phyloP scores from a whole-genome alignment of 2,329 filamentous ascomycete species.

The Penicillium paneum region DNA sequence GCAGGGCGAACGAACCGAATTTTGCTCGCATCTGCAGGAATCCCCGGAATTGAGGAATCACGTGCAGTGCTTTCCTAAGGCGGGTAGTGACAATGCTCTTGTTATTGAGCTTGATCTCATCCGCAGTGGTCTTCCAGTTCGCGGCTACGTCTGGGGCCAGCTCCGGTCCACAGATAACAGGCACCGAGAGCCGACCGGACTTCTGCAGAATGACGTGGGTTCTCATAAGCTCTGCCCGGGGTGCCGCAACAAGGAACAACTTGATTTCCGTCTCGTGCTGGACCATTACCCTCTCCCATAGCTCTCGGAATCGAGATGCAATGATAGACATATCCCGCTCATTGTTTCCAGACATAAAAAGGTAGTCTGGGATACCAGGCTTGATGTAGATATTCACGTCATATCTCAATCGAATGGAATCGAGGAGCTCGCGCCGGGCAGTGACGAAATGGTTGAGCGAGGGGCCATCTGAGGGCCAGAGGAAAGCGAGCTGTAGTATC shows the following conservation, averaged over 20 bases:
- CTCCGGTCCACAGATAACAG: conserved; percentile 21
- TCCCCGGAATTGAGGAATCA: conserved; percentile 24
- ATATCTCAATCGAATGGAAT: conserved; percentile 42
- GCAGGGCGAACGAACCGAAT: conserved; percentile 42
- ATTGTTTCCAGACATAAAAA: conserved; percentile 31
- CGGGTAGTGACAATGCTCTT: background rate
- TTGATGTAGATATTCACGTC: conserved; percentile 44
- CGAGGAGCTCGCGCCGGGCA: conserved; percentile 43
- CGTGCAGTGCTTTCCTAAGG: conserved; percentile 23
- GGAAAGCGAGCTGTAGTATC: conserved; percentile 8
- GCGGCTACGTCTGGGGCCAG: background rate
- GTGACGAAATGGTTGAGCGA: conserved; percentile 43
- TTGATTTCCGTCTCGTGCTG: conserved; percentile 31
- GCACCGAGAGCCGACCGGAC: conserved; percentile 14
- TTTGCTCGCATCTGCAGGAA: conserved; percentile 43
- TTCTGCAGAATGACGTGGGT: conserved; percentile 27
- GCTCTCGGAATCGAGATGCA: conserved; percentile 24
- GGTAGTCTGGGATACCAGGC: conserved; percentile 22
- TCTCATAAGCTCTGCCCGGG: conserved; percentile 19
- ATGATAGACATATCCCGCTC: conserved; percentile 40
- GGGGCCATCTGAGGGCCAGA: conserved; percentile 46
- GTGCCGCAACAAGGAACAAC: conserved; percentile 34
- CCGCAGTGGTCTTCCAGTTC: background rate
- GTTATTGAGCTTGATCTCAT: background rate
- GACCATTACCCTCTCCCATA: conserved; percentile 31